Base-by-base conservation (phyloP, 306 rosid genomes). In the Vachellia pachyceras region DNA sequence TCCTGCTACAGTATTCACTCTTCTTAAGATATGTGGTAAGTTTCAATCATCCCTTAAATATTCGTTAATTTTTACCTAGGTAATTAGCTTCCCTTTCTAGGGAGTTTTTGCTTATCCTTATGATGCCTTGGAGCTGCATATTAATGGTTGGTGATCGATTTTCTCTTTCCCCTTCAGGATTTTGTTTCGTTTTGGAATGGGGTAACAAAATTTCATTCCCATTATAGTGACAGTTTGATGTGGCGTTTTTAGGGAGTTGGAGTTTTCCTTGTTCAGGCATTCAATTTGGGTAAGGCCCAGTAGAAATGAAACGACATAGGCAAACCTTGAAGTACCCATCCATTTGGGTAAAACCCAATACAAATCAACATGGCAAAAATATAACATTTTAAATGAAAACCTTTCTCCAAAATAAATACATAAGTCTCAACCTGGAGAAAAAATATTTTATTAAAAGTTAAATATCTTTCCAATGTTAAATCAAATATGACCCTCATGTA, bases 21-120 rank as follows among this genome's bases (percentile, higher is more conserved):
- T 95, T 79, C 92, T 95, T 25, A 95, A 95, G 92, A 87, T 95
- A 80, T 85, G 90, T 17, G 99, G 99, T 95, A 83, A 83, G 97
- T 79, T 64, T 81, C 40, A 79, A 49, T 64, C 71, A 72, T 82
- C 72, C 68, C 81, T 68, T 23, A 3, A 67, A 58, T 54, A n/a
- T 55, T n/a, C 20, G 33, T 20, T 60, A 29, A 10, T 54, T 80
- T 64, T 74, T 63, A 11, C 80, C 40, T 13, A 61, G 72, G 69
- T 54, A 68, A 74, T 78, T 73, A 74, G 18, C 37, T 80, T 72
- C 17, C 37, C 9, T 69, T 23, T 5, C 22, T 23, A 40, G 4
- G 55, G 36, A 8, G 37, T 65, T 63, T 44, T 66, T 44, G n/a
- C 57, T 36, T 61, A 10, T 40, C 25, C 17, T 42, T 20, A 37